A percentile compares a stretch with the other conserved stretches of the same genome.
Evolutionary conservation across 2,329 filamentous ascomycete species (phyloP).

Genomic region (Hymenoscyphus scutula): DNA sequence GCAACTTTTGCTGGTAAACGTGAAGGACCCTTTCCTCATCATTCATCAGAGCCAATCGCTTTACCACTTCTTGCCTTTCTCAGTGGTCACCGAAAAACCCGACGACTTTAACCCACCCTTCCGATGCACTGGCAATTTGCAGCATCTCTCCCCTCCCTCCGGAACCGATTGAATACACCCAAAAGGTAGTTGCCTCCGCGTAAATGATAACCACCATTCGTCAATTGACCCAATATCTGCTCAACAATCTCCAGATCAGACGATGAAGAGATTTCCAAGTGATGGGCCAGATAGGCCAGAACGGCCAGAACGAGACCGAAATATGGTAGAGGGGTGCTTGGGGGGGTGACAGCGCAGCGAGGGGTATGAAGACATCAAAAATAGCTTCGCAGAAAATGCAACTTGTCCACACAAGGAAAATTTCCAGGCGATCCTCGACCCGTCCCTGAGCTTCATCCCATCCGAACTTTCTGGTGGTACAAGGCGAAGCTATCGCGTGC

Average conservation of each 20-base stretch:
- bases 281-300: neutral
- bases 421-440: neutral
- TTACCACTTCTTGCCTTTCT: neutral
- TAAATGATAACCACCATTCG: neutral
- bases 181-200: conserved; percentile 4
- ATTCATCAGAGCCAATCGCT: conserved; percentile 7
- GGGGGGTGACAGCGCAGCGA: neutral
- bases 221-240: neutral
- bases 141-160: neutral
- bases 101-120: conserved; percentile 5
- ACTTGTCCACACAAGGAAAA: neutral
- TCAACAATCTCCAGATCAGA: neutral
- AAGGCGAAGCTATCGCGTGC: neutral
- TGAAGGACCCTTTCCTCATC: conserved; percentile 1
- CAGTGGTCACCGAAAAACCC: conserved; percentile 8
- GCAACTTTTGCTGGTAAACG: neutral
- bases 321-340: neutral
- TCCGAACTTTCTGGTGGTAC: neutral
- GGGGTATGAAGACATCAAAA: neutral
- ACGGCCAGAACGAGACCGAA: neutral
- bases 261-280: neutral
- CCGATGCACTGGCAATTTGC: neutral
- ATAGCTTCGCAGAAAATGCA: neutral
- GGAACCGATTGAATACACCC: neutral
- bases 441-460: neutral